These are phyloP conservation scores for Populus alba DNA, from an alignment of 345 rosid species.

Conservation along the genomic window DNA sequence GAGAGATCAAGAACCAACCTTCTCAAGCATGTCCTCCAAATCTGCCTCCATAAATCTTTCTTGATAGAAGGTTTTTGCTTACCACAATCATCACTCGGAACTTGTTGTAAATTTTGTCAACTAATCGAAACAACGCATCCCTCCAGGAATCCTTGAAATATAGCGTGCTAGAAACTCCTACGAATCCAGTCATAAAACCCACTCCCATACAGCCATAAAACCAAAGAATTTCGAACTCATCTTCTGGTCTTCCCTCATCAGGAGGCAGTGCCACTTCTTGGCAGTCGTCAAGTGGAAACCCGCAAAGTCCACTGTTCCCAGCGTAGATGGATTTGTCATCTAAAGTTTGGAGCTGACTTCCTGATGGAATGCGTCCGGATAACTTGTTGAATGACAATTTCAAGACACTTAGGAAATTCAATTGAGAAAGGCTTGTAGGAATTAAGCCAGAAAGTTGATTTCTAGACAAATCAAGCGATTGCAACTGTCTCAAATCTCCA, in stretches of 20 bases:
- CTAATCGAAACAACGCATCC: background rate
- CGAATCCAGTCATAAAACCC: conserved; percentile 5
- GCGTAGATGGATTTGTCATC: background rate
- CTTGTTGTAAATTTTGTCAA: background rate
- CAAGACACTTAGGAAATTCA: conserved; percentile 26
- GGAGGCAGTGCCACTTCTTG: background rate
- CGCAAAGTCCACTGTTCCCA: conserved; percentile 34
- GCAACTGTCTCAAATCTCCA: conserved; percentile 26
- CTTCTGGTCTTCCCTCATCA: background rate
- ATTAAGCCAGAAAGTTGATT: conserved; percentile 39
- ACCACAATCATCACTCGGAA: background rate
- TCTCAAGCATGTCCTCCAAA: background rate
- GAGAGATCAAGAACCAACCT: background rate
- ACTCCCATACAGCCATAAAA: background rate
- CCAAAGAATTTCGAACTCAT: background rate
- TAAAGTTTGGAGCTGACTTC: conserved; percentile 32
- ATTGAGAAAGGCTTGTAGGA: conserved; percentile 37
- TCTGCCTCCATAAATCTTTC: background rate
- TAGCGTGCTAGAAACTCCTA: conserved; percentile 7
- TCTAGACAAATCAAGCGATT: conserved; percentile 39
- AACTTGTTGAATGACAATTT: conserved; percentile 49
- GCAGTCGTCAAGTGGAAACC: conserved; percentile 1
- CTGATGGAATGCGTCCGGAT: conserved; percentile 43
- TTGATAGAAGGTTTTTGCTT: background rate
- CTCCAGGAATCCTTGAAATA: conserved; percentile 14